These are phyloP conservation scores for Hypoxylon lenormandii DNA, from an alignment of 495 filamentous ascomycete species.

Conservation along the genomic window DNA sequence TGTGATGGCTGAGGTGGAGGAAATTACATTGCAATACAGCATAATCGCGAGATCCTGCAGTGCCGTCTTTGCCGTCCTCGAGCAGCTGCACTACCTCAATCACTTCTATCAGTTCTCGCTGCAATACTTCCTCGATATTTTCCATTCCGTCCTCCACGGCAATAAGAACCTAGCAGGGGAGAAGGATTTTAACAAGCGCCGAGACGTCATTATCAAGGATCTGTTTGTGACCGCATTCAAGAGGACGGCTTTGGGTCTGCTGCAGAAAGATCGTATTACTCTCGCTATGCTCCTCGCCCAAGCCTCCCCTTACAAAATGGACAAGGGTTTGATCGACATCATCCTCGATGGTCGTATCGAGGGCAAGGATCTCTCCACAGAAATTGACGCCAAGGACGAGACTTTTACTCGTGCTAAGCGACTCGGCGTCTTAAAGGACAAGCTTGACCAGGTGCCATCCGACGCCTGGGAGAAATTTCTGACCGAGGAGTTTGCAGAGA, in stretches of 20 bases:
- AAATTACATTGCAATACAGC: conserved; percentile 90
- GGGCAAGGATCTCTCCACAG: conserved; percentile 80
- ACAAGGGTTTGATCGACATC: conserved; percentile 84
- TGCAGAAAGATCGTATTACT: conserved; percentile 94
- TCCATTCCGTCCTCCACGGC: conserved; percentile 87
- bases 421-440: conserved; percentile 78
- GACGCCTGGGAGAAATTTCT: conserved; percentile 84
- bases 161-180: conserved; percentile 79
- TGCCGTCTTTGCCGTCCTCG: conserved; percentile 93
- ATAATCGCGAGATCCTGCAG: conserved; percentile 93
- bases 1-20: conserved; percentile 97
- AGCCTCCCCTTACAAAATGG: conserved; percentile 92
- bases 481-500: conserved; percentile 86
- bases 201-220: conserved; percentile 87
- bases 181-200: conserved; percentile 77
- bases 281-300: conserved; percentile 96
- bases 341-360: conserved; percentile 83
- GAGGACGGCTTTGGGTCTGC: conserved; percentile 87
- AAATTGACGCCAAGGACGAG: conserved; percentile 72
- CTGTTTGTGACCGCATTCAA: conserved; percentile 92
- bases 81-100: conserved; percentile 97
- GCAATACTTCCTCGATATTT: conserved; percentile 97
- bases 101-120: conserved; percentile 99
- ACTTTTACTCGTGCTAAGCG: conserved; percentile 75
- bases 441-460: conserved; percentile 69